phyloP scores from a whole-genome alignment of 2,329 filamentous ascomycete species.

The Didymella segeticola region DNA sequence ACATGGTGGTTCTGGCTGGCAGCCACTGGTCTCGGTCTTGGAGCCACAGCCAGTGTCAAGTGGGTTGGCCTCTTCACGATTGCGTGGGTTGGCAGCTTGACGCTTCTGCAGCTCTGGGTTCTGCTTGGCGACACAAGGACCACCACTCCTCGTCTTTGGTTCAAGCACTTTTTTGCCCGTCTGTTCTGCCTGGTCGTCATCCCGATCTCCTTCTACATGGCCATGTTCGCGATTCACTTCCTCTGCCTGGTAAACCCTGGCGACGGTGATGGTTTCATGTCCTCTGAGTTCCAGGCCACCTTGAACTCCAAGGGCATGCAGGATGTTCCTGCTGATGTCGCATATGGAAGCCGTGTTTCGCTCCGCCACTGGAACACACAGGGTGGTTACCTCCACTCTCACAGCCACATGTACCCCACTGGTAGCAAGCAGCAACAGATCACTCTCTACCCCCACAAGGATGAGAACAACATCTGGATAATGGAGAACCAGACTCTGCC shows the following conservation, averaged over 20 bases:
- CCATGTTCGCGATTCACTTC: conserved; percentile 98
- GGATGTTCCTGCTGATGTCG: conserved; percentile 90
- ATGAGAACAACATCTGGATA: conserved; percentile 95
- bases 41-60: conserved; percentile 93
- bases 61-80: conserved; percentile 99
- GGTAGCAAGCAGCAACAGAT: conserved; percentile 99
- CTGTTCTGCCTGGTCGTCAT: conserved; percentile 91
- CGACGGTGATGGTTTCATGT: conserved; percentile 99
- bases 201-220: conserved; percentile 88
- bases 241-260: conserved; percentile 90
- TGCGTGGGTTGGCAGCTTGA: conserved; percentile 94
- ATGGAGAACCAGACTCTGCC: conserved; percentile 92
- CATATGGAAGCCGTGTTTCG: conserved; percentile 82
- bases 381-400: conserved; percentile 95
- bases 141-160: conserved; percentile 83
- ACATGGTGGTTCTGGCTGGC: conserved; percentile 99
- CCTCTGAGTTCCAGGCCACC: conserved; percentile 97
- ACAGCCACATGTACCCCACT: conserved; percentile 95
- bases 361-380: conserved; percentile 97
- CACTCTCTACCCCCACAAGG: conserved; percentile 97
- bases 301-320: conserved; percentile 97
- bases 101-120: conserved; percentile 91
- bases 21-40: conserved; percentile 84
- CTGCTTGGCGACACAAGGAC: conserved; percentile 87
- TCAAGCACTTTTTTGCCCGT: conserved; percentile 93